Conservation (phyloP, 2,329 filamentous ascomycete species). For the Neopestalotiopsis clavispora region DNA sequence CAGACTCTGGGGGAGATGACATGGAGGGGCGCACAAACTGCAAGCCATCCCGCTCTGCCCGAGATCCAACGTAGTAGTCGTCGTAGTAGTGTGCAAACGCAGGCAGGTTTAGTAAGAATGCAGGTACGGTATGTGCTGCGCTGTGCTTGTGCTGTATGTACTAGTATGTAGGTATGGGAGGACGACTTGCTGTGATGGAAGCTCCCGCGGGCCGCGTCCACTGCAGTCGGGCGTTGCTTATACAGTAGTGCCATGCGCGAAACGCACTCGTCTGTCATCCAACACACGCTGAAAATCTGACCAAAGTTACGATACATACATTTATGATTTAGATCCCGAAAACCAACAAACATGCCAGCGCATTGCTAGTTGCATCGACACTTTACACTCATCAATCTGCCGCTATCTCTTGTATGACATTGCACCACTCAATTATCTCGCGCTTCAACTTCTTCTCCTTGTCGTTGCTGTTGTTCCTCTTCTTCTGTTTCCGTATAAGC, state of each 20-base stretch:
- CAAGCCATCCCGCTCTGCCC: constrained; percentile 5
- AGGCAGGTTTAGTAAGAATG: neutral
- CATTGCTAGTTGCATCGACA: neutral
- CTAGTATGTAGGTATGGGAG: neutral
- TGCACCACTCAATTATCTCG: neutral
- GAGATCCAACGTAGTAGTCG: neutral
- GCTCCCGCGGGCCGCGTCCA: neutral
- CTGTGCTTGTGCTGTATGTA: too few relatives aligned
- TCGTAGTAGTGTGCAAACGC: neutral
- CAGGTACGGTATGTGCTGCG: neutral
- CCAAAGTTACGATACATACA: neutral
- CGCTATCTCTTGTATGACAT: neutral
- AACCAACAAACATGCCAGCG: neutral
- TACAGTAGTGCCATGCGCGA: constrained; percentile 1
- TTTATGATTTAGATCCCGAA: neutral
- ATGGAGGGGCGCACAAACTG: constrained; percentile 1
- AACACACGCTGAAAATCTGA: neutral
- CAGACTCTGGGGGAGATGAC: constrained; percentile 12
- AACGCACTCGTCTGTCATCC: neutral
- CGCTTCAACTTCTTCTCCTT: neutral
- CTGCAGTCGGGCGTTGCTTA: neutral
- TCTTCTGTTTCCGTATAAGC: neutral
- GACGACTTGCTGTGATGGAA: neutral
- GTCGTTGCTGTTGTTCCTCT: neutral
- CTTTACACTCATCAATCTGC: neutral